Evolutionary conservation across 257 asterid species (phyloP), one percentile per base, ranked within the genome.

Genomic region (Ajuga chamaepitys): DNA sequence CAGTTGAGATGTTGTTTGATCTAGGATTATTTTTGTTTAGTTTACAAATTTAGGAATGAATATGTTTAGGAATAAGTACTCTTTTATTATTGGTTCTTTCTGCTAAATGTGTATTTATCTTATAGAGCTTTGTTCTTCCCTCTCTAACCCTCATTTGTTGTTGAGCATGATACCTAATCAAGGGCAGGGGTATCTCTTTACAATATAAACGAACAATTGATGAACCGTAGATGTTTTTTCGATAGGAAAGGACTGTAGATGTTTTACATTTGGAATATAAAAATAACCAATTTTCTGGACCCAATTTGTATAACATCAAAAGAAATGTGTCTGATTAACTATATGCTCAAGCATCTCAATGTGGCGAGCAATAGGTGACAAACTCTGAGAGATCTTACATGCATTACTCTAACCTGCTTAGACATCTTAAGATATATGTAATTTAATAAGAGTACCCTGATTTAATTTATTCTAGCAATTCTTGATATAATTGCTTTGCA

Each of bases 401-500:
- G 16, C 57, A n/a, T n/a, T 55, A 25, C 18, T 42, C 42, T 11
- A 28, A 71, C 34, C 64, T 35, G 25, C 32, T n/a, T 17, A 30
- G 14, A 38, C 7, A 24, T 61, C 2, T 42, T 14, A 16, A 30
- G 20, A 24, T 14, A 18, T 13, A 30, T 40, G 46, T 42, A 21
- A 58, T 10, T 21, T 45, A 21, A n/a, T 4, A 18, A 11, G 40
- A 26, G 30, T 58, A 18, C 58, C 40, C 30, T 20, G 32, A 32
- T 50, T 26, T 47, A 32, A 45, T 67, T 28, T 32, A 16, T 38
- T 38, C n/a, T n/a, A n/a, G n/a, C 17, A 66, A 46, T 5, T 51
- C 12, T 56, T 25, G 54, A 62, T 28, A n/a, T 50, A 55, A 51
- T 55, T 76, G 10, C 51, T 66, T 73, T 76, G 69, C 86, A 89